phyloP scores from a whole-genome alignment of 495 filamentous ascomycete genomes.

The Podospora conica region DNA sequence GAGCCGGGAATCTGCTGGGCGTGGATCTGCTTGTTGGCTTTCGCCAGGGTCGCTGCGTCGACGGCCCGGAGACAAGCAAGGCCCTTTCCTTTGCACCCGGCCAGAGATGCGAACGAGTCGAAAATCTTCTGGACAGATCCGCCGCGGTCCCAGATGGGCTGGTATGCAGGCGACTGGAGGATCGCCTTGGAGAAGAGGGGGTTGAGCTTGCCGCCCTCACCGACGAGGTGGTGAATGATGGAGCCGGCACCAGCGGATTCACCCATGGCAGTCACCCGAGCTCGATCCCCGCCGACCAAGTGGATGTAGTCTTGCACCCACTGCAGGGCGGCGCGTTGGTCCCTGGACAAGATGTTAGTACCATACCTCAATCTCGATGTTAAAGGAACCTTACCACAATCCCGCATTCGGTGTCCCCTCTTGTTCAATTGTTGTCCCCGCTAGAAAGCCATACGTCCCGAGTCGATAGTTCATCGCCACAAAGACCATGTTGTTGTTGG shows the following conservation, averaged over 20 bases:
- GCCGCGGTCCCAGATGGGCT: slow-evolving; percentile 35
- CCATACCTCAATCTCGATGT: background rate
- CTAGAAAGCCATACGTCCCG: slow-evolving; percentile 51
- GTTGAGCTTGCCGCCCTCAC: slow-evolving; percentile 45
- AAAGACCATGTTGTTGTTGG: slow-evolving; percentile 46
- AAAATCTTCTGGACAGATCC: slow-evolving; percentile 35
- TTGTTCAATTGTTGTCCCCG: slow-evolving; percentile 42
- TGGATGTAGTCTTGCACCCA: slow-evolving; percentile 65
- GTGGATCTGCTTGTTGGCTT: slow-evolving; percentile 37
- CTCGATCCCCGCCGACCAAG: slow-evolving; percentile 59
- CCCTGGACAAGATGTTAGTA: slow-evolving; percentile 14
- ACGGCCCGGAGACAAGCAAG: slow-evolving; percentile 39
- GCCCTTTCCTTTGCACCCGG: slow-evolving; percentile 42
- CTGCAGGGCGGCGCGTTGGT: slow-evolving; percentile 49
- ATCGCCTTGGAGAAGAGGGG: slow-evolving; percentile 44
- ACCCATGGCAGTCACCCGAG: slow-evolving; percentile 60
- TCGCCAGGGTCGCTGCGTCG: slow-evolving; percentile 29
- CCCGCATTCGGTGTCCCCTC: slow-evolving; percentile 45
- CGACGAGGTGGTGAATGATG: slow-evolving; percentile 62
- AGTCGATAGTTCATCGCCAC: slow-evolving; percentile 60
- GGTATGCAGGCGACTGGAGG: slow-evolving; percentile 45
- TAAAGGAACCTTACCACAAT: slow-evolving; percentile 19
- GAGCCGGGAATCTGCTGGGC: slow-evolving; percentile 30
- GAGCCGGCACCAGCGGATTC: slow-evolving; percentile 60
- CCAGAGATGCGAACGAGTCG: slow-evolving; percentile 37